Conservation (phyloP, 306 rosid species). For the Prunus fruticosa region DNA sequence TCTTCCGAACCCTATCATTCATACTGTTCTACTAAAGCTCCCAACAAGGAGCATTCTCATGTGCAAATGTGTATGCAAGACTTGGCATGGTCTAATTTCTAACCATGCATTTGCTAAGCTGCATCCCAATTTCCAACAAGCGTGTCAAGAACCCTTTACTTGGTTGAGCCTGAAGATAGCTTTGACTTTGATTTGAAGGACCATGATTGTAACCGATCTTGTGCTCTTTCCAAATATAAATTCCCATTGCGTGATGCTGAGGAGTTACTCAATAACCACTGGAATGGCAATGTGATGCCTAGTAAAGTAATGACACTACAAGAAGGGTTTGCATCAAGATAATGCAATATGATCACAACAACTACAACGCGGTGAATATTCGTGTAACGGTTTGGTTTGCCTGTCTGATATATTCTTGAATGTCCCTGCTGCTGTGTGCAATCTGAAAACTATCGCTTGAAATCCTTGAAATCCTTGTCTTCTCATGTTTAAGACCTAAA, state of each 20-base stretch:
- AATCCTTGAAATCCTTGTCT: no score
- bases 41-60: constrained; percentile 19
- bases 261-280: neutral
- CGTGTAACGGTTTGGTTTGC: constrained; percentile 29
- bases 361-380: constrained; percentile 19
- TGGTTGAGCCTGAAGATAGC: constrained; percentile 18
- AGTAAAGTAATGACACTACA: neutral
- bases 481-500: neutral
- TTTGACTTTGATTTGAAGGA: neutral
- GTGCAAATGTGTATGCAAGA: constrained; percentile 29
- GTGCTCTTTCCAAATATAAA: constrained; percentile 15
- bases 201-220: neutral
- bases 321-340: neutral
- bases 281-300: neutral
- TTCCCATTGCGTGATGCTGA: constrained; percentile 24
- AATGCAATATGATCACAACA: neutral
- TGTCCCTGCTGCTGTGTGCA: constrained; percentile 13
- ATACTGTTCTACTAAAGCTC: constrained; percentile 8
- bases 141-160: constrained; percentile 18
- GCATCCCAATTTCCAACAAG: neutral
- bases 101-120: constrained; percentile 18
- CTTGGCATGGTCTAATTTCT: constrained; percentile 24
- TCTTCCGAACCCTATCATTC: constrained; percentile 13
- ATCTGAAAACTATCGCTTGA: no score
- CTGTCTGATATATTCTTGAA: neutral